Percentiles rank a stretch among this genome's conserved stretches.
Conservation (phyloP, 179 eudicot species). For the Actinidia polygama region DNA sequence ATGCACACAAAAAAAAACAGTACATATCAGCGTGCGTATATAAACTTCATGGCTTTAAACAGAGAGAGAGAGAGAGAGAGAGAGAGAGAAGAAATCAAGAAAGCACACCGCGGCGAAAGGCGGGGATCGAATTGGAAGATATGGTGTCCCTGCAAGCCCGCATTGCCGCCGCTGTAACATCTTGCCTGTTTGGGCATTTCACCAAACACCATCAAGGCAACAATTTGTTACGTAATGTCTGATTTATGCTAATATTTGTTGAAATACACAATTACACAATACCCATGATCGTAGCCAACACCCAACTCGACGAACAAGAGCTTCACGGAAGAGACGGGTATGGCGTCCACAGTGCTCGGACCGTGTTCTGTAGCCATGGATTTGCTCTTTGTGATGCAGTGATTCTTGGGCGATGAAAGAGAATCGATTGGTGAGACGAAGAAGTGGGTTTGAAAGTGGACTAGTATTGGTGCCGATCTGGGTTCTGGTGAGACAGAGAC, state of each 20-base stretch:
- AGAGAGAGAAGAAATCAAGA: not conserved
- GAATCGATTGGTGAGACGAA: too few species aligned
- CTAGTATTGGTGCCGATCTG: too few species aligned
- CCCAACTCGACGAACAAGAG: constrained; percentile 98
- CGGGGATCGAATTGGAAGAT: constrained; percentile 95
- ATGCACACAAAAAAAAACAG: too few species aligned
- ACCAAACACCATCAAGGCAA: not conserved
- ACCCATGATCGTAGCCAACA: constrained; percentile 96
- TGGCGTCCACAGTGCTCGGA: constrained; percentile 10
- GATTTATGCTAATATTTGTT: too few species aligned
- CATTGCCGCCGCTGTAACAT: constrained; percentile 89
- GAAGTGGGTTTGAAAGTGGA: too few species aligned
- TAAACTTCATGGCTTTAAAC: not conserved
- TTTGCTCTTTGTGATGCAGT: constrained; percentile 24
- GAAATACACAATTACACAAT: too few species aligned
- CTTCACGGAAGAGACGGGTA: constrained; percentile 48
- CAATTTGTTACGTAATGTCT: too few species aligned
- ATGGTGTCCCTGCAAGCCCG: constrained; percentile 95
- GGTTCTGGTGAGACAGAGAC: too few species aligned
- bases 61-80: too few species aligned
- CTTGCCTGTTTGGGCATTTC: constrained; percentile 65
- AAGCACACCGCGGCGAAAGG: constrained; percentile 73
- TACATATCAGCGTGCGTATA: not conserved
- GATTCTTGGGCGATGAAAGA: constrained; percentile 22
- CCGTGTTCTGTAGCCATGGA: constrained; percentile 40